Base-by-base conservation (phyloP, 768 basidiomycete genomes). In the Russula sp. region DNA sequence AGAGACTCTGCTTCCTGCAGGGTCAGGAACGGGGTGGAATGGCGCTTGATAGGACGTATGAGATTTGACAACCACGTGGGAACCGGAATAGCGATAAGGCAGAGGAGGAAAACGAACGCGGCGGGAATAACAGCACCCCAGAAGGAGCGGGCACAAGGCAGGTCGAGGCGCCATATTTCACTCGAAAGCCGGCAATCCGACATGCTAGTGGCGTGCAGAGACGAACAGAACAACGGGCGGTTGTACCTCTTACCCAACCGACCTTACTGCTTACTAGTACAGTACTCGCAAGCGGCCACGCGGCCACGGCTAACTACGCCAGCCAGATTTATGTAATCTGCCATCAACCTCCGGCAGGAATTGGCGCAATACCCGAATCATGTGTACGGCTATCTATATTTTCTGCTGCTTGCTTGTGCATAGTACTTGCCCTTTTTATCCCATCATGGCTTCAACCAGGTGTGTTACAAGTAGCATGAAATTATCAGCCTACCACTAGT, bases 81-180 rank as follows among this genome's bases (percentile, higher is more conserved):
- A 42, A 57, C 54, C n/a, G 67, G 55, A 18, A 64, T 61, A 11
- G 61, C 61, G 32, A 71, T 69, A 35, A 84, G 45, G 63, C 75
- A 80, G 20, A 84, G 70, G 3, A 66, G 68, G 52, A 78, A 74
- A 45, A 83, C 82, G 59, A 84, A 69, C 4, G 71, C 68, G n/a
- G 77, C 79, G 27, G 84, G 84, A 0, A 74, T 52, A 37, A 85
- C 49, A 3, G 81, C 75, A n/a, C 76, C 75, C 83, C 83, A 86
- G 18, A 80, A 75, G 0, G 73, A 72, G 35, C 84, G 77, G 3
- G 83, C 71, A 67, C 85, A 86, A 7, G 75, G 51, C 61, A 77
- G 73, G 6, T 71, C 68, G 53, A 83, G 74, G 73, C 84, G 53
- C 57, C 57, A 59, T n/a, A 64, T 40, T n/a, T 50, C 63, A 9